Evolutionary conservation across 1,139 yeast species (phyloP).

Genomic region (Hansenula sp.): DNA sequence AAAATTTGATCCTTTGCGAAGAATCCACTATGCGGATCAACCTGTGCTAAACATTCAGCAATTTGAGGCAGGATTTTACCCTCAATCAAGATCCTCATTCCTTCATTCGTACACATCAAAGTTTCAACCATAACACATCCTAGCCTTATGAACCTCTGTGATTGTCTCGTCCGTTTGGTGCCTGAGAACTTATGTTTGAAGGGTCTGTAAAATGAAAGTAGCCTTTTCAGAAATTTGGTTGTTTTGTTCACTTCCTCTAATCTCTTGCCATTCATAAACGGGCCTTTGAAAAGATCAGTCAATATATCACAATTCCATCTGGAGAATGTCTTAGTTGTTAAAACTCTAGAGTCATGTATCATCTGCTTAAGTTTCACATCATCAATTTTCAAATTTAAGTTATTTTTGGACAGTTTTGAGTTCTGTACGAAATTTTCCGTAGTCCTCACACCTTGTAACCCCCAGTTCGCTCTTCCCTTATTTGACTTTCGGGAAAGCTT

Average conservation of each 20-base stretch:
- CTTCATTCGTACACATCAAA: conserved; percentile 60
- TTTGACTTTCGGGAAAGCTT: conserved; percentile 39
- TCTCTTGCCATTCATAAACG: conserved; percentile 64
- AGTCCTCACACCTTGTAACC: conserved; percentile 24
- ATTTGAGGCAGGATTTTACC: conserved; percentile 82
- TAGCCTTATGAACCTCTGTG: conserved; percentile 52
- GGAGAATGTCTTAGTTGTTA: conserved; percentile 72
- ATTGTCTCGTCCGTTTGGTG: conserved; percentile 48
- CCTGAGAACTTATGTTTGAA: conserved; percentile 82
- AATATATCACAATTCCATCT: conserved; percentile 89
- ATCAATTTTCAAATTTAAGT: conserved; percentile 54
- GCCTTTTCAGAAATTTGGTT: conserved; percentile 80
- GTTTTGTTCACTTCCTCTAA: conserved; percentile 77
- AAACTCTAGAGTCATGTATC: conserved; percentile 64
- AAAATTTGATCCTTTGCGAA: conserved; percentile 72
- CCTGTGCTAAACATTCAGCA: conserved; percentile 83
- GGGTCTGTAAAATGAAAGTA: conserved; percentile 87
- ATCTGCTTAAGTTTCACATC: conserved; percentile 67
- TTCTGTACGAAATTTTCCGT: conserved; percentile 27
- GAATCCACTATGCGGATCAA: conserved; percentile 77
- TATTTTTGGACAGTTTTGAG: conserved; percentile 39
- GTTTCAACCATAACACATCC: conserved; percentile 73
- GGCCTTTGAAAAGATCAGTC: conserved; percentile 71
- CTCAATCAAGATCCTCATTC: conserved; percentile 58
- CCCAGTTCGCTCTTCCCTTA: conserved; percentile 31